Base-by-base conservation (phyloP, 2,329 filamentous ascomycete species). In the Aspergillus bombycis region DNA sequence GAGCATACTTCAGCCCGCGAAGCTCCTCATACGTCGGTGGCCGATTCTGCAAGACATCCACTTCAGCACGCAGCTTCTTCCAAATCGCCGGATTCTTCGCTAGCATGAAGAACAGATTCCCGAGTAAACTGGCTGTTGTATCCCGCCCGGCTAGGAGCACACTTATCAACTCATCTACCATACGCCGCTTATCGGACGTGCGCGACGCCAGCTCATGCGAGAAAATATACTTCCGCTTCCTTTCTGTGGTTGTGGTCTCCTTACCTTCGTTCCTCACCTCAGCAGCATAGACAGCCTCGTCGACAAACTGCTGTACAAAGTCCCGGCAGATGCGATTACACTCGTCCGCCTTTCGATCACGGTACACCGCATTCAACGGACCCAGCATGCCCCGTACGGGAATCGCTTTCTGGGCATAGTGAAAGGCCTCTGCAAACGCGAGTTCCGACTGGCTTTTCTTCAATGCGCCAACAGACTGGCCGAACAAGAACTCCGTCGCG, bases 401-500 rank as follows among this genome's bases (percentile, higher is more conserved):
- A 71, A 77, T 45, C 0, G 58, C 57, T 12, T 65, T 56, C 43
- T 68, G 67, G 30, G 69, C 64, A 61, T 74, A 73, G 8, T 75
- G 72, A 63, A 83, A 82, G 8, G 74, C 73, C 45, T 77, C 69
- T 0, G 75, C 72, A 63, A 82, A 81, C 8, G 61, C 60, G 8
- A 43, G 30, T 45, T 61, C 54, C 16, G 52, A 54, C 9, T 38
- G 60, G 23, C 3, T 41, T 34, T 60, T 65, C 57, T 45, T 76
- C 38, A 86, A 70, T 16, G 81, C 82, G 64, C 82, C 77, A 3
- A 83, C 82, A 57, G 82, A 86, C 54, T 86, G 80, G 8, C 89
- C 89, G 54, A 91, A 88, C 5, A 92, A 77, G 67, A 91, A 90
- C 53, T 89, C 87, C 0, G 88, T 91, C 0, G 88, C 87, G 0